These are phyloP conservation scores for Melampsora larici-populina DNA, from an alignment of 1,284 basidiomycete species.

Conservation along the genomic window DNA sequence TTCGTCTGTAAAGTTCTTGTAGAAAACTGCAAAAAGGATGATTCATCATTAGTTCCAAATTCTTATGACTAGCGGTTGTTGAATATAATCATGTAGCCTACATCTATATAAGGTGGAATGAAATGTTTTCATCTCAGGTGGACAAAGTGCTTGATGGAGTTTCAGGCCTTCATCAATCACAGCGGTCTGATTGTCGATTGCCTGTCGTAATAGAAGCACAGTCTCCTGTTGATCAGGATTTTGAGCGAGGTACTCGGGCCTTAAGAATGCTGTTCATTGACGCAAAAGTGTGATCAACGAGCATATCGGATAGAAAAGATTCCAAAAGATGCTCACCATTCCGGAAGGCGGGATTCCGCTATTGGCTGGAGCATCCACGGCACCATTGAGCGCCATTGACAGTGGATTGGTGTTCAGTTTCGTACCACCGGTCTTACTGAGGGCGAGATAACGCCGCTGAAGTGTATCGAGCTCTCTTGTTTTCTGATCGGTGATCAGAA, in stretches of 20 bases:
- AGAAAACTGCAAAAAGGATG: slow-evolving; percentile 62
- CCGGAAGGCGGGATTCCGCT: slow-evolving; percentile 74
- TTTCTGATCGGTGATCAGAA: slow-evolving; percentile 73
- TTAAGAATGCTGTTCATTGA: slow-evolving; percentile 63
- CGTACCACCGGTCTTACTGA: slow-evolving; percentile 70
- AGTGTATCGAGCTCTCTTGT: slow-evolving; percentile 71
- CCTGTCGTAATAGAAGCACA: slow-evolving; percentile 67
- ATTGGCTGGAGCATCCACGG: slow-evolving; percentile 76
- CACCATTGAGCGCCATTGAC: slow-evolving; percentile 80
- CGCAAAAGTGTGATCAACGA: not conserved
- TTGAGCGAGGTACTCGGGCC: slow-evolving; percentile 64
- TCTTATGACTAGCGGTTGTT: not conserved
- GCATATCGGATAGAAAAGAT: not conserved
- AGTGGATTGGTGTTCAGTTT: slow-evolving; percentile 73
- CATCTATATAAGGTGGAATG: slow-evolving; percentile 77
- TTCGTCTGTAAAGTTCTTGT: slow-evolving; percentile 83
- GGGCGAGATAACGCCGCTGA: slow-evolving; percentile 67
- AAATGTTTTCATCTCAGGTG: slow-evolving; percentile 81
- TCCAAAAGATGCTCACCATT: slow-evolving; percentile 50
- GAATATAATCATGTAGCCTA: slow-evolving; percentile 8
- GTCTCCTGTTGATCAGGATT: slow-evolving; percentile 69
- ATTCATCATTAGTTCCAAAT: slow-evolving; percentile 9
- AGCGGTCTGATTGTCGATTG: slow-evolving; percentile 77
- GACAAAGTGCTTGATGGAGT: slow-evolving; percentile 76
- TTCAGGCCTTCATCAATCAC: slow-evolving; percentile 78